These are phyloP conservation scores for Candida tetrigidarum DNA, from an alignment of 1,139 yeast genomes.

Conservation along the genomic window DNA sequence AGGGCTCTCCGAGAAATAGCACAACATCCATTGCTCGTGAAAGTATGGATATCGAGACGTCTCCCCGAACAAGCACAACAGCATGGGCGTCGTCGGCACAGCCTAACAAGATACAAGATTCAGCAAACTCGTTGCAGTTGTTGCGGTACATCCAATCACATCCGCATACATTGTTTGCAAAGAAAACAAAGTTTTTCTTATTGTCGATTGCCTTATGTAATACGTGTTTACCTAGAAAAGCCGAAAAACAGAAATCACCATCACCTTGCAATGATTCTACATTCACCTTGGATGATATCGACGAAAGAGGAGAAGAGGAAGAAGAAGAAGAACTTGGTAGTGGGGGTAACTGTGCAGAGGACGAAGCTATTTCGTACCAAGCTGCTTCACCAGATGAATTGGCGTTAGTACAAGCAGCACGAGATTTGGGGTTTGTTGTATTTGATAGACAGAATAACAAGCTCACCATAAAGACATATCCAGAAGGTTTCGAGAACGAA, in stretches of 20 bases:
- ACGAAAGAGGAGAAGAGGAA: slow-evolving; percentile 9
- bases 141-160: slow-evolving; percentile 69
- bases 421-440: slow-evolving; percentile 89
- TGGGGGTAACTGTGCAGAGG: slow-evolving; percentile 27
- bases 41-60: slow-evolving; percentile 24
- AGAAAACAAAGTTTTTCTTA: slow-evolving; percentile 76
- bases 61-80: slow-evolving; percentile 25
- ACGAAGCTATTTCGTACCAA: slow-evolving; percentile 70
- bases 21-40: slow-evolving; percentile 38
- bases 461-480: slow-evolving; percentile 75
- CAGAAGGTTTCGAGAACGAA: slow-evolving; percentile 71
- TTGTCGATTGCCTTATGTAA: slow-evolving; percentile 87
- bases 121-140: slow-evolving; percentile 52
- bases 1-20: slow-evolving; percentile 24
- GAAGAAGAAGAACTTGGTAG: neutral
- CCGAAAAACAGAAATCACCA: slow-evolving; percentile 9
- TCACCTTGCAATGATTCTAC: slow-evolving; percentile 11
- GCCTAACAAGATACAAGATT: slow-evolving; percentile 35
- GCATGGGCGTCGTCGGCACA: slow-evolving; percentile 44
- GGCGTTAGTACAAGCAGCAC: slow-evolving; percentile 91
- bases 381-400: slow-evolving; percentile 97
- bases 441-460: slow-evolving; percentile 64
- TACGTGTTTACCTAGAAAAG: slow-evolving; percentile 73
- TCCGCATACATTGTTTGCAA: slow-evolving; percentile 73
- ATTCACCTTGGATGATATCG: slow-evolving; percentile 20